A percentile compares a stretch with the other conserved stretches of the same genome.
phyloP scores from a whole-genome alignment of 1,284 basidiomycete genomes.

The Schizophyllum commune region DNA sequence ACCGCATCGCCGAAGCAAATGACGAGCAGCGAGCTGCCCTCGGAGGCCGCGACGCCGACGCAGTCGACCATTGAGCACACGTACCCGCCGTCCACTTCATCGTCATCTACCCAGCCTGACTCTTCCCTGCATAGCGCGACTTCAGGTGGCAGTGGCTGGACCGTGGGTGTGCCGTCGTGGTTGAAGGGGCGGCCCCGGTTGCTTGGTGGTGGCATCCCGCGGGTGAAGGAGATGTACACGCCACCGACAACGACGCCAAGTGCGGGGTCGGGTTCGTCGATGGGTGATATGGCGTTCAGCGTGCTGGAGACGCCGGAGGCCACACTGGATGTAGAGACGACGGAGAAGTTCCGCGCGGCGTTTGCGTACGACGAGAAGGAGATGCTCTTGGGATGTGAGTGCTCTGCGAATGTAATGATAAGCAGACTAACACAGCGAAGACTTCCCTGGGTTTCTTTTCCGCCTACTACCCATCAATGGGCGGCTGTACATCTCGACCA shows the following conservation, averaged over 20 bases:
- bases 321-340: constrained; percentile 53
- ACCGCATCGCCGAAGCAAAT: constrained; percentile 30
- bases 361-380: constrained; percentile 88
- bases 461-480: constrained; percentile 83
- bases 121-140: constrained; percentile 23
- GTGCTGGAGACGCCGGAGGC: constrained; percentile 62
- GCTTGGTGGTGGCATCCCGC: constrained; percentile 24
- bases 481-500: constrained; percentile 79
- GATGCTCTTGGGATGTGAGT: constrained; percentile 77
- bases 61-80: constrained; percentile 47
- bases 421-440: constrained; percentile 30
- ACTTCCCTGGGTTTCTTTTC: constrained; percentile 83
- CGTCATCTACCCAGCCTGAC: constrained; percentile 32
- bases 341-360: constrained; percentile 67
- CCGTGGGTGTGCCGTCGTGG: constrained; percentile 65
- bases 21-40: constrained; percentile 11
- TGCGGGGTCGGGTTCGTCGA: constrained; percentile 25
- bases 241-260: constrained; percentile 28
- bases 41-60: constrained; percentile 17
- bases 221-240: constrained; percentile 52
- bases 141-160: constrained; percentile 38
- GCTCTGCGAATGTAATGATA: constrained; percentile 7
- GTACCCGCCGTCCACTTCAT: constrained; percentile 65
- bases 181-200: constrained; percentile 50
- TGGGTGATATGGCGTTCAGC: constrained; percentile 64